Conservation (phyloP, 768 basidiomycete genomes). For the Boletus vinaceobasis region DNA sequence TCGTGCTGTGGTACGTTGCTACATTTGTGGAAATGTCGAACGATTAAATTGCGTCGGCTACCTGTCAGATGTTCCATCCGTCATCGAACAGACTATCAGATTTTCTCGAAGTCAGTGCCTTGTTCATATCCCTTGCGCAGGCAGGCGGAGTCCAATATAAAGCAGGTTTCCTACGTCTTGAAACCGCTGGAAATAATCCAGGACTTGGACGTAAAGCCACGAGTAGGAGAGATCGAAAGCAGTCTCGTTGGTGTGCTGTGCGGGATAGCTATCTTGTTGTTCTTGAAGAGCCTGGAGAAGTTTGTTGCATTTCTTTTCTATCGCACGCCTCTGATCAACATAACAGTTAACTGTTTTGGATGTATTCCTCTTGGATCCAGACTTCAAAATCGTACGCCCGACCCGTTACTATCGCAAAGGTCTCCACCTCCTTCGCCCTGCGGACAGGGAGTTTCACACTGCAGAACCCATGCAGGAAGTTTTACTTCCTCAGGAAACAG, state of each 20-base stretch:
- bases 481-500: conserved; percentile 20
- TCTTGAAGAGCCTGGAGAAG: conserved; percentile 83
- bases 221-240: conserved; percentile 55
- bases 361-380: conserved; percentile 86
- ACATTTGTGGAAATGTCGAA: neutral
- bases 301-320: conserved; percentile 31
- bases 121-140: conserved; percentile 76
- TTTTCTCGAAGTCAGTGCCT: conserved; percentile 89
- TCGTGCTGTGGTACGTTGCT: conserved; percentile 71
- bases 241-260: conserved; percentile 86
- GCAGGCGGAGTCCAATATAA: conserved; percentile 88
- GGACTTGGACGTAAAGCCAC: conserved; percentile 66
- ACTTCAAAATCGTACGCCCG: conserved; percentile 89
- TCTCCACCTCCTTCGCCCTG: conserved; percentile 57
- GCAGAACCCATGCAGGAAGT: conserved; percentile 18
- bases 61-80: conserved; percentile 87
- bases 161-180: conserved; percentile 75
- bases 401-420: conserved; percentile 86
- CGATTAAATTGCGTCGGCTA: conserved; percentile 6
- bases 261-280: conserved; percentile 90
- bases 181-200: conserved; percentile 47
- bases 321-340: neutral
- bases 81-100: conserved; percentile 83
- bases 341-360: conserved; percentile 81
- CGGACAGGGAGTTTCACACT: conserved; percentile 25